Evolutionary conservation across 116 monocot genomes (phyloP).

Genomic region (Iris pallida): DNA sequence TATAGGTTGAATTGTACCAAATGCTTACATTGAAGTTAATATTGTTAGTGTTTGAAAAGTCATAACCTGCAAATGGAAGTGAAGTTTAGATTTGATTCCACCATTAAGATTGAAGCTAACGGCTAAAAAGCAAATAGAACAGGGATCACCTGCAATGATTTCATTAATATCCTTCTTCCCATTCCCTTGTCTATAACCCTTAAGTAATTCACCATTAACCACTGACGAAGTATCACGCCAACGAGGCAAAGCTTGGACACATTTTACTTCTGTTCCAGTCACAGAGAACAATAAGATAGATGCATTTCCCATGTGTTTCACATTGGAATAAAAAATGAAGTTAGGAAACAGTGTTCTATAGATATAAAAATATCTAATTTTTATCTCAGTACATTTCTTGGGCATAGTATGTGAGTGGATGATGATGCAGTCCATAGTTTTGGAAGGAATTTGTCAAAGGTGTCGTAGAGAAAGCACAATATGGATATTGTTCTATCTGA

Average conservation of each 20-base stretch:
- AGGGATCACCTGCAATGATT: constrained; percentile 48
- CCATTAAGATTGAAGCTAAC: background rate
- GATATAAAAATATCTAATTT: no score
- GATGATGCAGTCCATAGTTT: no score
- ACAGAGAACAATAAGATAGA: background rate
- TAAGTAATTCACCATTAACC: constrained; percentile 54
- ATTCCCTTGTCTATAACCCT: constrained; percentile 55
- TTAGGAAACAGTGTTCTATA: no score
- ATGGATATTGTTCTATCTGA: no score
- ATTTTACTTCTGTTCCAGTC: constrained; percentile 45
- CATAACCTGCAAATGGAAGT: constrained; percentile 59
- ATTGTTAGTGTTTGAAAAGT: constrained; percentile 46
- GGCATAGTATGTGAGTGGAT: no score
- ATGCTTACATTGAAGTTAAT: constrained; percentile 42
- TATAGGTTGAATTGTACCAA: constrained; percentile 79
- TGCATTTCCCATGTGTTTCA: no score
- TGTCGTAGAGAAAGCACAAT: no score
- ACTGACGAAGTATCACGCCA: constrained; percentile 53
- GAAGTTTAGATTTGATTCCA: constrained; percentile 8
- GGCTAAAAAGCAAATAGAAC: background rate
- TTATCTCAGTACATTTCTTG: no score
- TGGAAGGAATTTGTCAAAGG: no score
- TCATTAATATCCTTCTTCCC: constrained; percentile 36
- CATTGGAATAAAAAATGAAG: no score
- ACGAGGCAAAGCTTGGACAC: constrained; percentile 44